Percentiles rank a stretch among this genome's conserved stretches.
phyloP scores from a whole-genome alignment of 208 protist genomes.

The Trypanosoma grayi region DNA sequence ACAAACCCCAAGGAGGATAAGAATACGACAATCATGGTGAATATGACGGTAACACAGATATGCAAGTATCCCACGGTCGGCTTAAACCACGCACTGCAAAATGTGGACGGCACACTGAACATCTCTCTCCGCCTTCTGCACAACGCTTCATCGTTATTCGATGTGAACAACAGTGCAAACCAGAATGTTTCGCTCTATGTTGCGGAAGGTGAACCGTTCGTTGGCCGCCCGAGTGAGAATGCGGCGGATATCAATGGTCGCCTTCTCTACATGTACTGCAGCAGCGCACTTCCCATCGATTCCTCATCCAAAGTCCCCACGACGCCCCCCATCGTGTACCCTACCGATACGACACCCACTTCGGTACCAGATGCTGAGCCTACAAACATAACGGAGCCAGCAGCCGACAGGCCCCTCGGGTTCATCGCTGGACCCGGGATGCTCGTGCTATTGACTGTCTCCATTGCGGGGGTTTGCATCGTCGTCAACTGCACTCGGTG shows the following conservation, averaged over 20 bases:
- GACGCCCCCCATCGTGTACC: not conserved
- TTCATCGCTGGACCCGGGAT: no score
- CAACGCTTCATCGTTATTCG: slow-evolving; percentile 10
- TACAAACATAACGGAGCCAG: no score
- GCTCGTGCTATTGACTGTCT: no score
- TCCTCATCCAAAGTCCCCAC: not conserved
- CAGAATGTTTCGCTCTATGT: slow-evolving; percentile 2
- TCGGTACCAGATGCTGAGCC: no score
- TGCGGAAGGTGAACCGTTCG: not conserved
- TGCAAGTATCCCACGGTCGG: slow-evolving; percentile 10
- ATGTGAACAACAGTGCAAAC: not conserved
- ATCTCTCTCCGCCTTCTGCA: slow-evolving; percentile 15
- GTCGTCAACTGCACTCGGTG: not conserved
- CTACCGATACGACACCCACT: no score
- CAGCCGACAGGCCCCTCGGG: no score
- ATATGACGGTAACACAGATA: not conserved
- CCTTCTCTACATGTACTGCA: not conserved
- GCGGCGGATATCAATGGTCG: not conserved
- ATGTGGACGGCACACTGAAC: not conserved
- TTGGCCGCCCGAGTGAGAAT: no score
- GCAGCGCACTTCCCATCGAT: not conserved
- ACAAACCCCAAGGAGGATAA: no score
- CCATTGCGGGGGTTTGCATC: not conserved
- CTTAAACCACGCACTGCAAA: not conserved
- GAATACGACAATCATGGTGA: no score